Evolutionary conservation across 75 land plant genomes (phyloP), one percentile per base, ranked within the genome.

Genomic region (Cunninghamia lanceolata): DNA sequence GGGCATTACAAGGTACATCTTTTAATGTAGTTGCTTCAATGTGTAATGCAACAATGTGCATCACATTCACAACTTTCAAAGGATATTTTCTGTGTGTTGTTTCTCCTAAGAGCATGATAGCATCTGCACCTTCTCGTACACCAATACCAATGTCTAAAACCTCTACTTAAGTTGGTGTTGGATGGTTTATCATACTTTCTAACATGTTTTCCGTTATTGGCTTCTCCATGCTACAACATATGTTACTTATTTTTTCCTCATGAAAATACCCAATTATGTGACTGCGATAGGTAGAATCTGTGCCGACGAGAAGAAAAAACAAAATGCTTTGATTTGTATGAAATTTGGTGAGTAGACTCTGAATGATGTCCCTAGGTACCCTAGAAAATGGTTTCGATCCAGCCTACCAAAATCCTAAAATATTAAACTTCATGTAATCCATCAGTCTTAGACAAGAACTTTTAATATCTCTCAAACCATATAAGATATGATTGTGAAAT

Each of bases 61-160:
- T 98, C 39, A 98, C 99, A 87, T 95, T 95, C 25, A 96, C 99
- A 86, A 99, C 98, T 87, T 98, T 98, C 89, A 98, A 85, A 21
- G 99, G 99, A 88, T 93, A 98, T 91, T 95, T 97, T 82, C 99
- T 98, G 89, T 98, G 98, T 40, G 99, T 98, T 86, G 99, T 97
- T 92, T 97, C 99, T 73, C 99, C 99, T 73, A 98, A 97, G 39
- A 98, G 96, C 99, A 98, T 98, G 40, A 98, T 86, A 35, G 96
- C 99, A 95, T 98, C 99, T 84, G 99, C 93, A 84, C 99, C 99
- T 93, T 98, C 96, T 46, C 95, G 90, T 32, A 96, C 99, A 52
- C 98, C 98, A 87, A 97, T 97, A 13, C 98, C 98, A 86, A 97
- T 97, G 84, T 97, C 99, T 53, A 98, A 97, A 47, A 97, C 99